phyloP scores from a whole-genome alignment of 768 basidiomycete genomes.

The Termitomyces sp. region DNA sequence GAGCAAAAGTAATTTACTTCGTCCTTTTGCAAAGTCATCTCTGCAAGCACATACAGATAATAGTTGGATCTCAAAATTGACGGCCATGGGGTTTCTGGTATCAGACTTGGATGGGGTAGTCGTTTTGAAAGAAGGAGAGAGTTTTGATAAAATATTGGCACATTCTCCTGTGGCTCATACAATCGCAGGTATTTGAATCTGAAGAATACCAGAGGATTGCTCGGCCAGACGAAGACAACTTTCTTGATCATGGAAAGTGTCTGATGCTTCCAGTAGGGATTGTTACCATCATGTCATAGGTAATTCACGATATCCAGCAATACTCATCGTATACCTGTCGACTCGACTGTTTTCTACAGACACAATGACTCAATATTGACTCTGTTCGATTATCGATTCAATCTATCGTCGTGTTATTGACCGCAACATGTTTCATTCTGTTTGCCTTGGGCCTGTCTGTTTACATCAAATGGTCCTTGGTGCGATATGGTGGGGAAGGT shows the following conservation, averaged over 20 bases:
- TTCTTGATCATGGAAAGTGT: constrained; percentile 11
- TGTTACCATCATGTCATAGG: not conserved
- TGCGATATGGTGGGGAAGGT: not conserved
- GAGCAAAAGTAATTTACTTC: not conserved
- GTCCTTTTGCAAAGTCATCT: not conserved
- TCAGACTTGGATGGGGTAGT: constrained; percentile 24
- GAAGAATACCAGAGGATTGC: constrained; percentile 3
- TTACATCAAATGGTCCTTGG: not conserved
- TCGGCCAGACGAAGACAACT: constrained; percentile 17
- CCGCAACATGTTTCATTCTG: not conserved
- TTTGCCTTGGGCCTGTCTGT: not conserved
- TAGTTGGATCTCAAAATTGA: not conserved
- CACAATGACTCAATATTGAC: not conserved
- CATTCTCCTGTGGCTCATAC: not conserved
- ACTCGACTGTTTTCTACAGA: not conserved
- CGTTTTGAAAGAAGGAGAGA: constrained; percentile 29
- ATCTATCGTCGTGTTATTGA: not conserved
- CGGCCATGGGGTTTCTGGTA: constrained; percentile 11
- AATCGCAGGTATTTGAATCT: constrained; percentile 10
- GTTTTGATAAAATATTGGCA: constrained; percentile 24
- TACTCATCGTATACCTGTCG: too few relatives aligned
- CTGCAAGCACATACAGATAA: constrained; percentile 19
- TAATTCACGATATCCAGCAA: not conserved
- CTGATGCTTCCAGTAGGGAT: constrained; percentile 9
- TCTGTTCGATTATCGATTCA: not conserved